Conservation (phyloP, 257 asterid species). For the Jacaranda mimosifolia region DNA sequence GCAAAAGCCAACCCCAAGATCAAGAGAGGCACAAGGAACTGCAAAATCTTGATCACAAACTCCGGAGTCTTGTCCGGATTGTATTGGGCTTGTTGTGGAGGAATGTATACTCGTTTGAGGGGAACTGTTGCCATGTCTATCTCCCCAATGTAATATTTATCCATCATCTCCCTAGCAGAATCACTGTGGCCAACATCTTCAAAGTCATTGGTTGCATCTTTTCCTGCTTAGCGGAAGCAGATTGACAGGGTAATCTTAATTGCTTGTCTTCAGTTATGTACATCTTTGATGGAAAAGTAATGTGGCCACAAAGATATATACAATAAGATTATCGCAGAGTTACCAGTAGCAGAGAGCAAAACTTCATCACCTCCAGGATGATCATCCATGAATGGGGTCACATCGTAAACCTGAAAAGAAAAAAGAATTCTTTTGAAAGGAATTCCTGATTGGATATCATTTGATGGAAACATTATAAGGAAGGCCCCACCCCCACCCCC, state of each 20-base stretch:
- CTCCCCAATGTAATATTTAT: constrained; percentile 55
- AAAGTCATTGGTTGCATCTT: constrained; percentile 84
- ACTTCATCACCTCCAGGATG: constrained; percentile 97
- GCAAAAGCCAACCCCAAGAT: constrained; percentile 80
- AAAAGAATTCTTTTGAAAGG: background rate
- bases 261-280: background rate
- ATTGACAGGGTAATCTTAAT: background rate
- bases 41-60: constrained; percentile 76
- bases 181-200: constrained; percentile 69
- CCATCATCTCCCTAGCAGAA: constrained; percentile 64
- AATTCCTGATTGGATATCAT: background rate
- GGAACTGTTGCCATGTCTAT: constrained; percentile 69
- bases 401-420: constrained; percentile 52
- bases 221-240: constrained; percentile 51
- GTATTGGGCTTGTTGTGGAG: constrained; percentile 56
- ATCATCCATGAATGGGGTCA: constrained; percentile 91
- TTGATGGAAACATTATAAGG: background rate
- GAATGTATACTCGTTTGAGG: constrained; percentile 49
- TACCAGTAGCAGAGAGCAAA: constrained; percentile 72
- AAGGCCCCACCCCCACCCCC: background rate
- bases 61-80: constrained; percentile 77
- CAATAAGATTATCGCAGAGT: background rate
- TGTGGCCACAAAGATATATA: background rate
- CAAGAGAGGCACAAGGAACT: constrained; percentile 83
- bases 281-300: background rate